Base-by-base conservation (phyloP, 192 early-diverging fungal genomes). In the Backusella mclennaniae region DNA sequence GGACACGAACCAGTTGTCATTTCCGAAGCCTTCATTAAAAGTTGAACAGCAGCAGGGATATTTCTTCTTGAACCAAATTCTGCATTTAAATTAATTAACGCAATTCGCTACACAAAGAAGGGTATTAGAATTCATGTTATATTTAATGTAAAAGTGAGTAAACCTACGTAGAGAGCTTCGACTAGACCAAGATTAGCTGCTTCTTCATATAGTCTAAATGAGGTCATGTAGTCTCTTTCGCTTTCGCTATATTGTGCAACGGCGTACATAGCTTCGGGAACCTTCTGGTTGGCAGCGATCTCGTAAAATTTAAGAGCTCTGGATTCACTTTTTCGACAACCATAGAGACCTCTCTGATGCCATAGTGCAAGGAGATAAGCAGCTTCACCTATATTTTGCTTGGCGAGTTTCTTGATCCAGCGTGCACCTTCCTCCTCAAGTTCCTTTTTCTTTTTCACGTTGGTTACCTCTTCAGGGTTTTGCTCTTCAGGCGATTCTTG, bases 31-130 rank as follows among this genome's bases (percentile, higher is more conserved):
- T 92, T 87, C 73, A 92, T 90, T 77, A 98, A 86, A 81, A 92
- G 93, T 66, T 93, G 89, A 67, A 98, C 85, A 33, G 91, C 93
- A 77, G 94, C 89, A 69, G 91, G 91, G 39, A 90, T 81, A 77
- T 95, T 92, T 67, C 79, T 79, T 38, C 82, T 77, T 77, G 92
- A 91, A 78, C 86, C 85, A 38, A 96, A 84, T 38, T 89, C 85
- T 76, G 95, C 96, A 11, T 89, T 84, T 73, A 96, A 84, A 69
- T 93, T 88, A 68, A 92, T 87, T 77, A 88, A 88, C 14, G 94
- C 92, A 81, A 96, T 87, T 31, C 94, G 91, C 90, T 93, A 86
- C 12, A 42, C 11, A 63, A 6, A 35, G n/a, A 66, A 41, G 3
- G 11, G 4, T 26, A 52, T 35, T 49, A 35, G 39, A 59, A 21